Conservation (phyloP, 768 basidiomycete species). For the Mycena polygramma region DNA sequence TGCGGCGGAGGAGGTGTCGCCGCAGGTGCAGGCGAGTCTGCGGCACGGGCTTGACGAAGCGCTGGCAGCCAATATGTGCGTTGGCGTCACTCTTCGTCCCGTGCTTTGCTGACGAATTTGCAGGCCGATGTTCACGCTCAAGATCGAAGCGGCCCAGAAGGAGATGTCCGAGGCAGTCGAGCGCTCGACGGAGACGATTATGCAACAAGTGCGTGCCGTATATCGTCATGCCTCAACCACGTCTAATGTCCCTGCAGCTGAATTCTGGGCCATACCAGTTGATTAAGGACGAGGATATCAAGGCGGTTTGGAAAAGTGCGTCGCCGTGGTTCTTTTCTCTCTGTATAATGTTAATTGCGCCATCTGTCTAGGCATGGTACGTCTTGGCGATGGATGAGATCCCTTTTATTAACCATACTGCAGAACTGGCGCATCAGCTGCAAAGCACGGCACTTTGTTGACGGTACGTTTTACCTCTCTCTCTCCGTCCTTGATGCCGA, state of each 20-base stretch:
- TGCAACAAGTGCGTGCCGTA: slow-evolving; percentile 27
- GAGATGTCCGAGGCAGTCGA: slow-evolving; percentile 35
- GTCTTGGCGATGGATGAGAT: neutral
- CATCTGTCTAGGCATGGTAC: slow-evolving; percentile 27
- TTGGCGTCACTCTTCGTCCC: neutral
- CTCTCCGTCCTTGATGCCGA: neutral
- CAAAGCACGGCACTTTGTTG: slow-evolving; percentile 38
- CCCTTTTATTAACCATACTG: neutral
- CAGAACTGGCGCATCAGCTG: slow-evolving; percentile 40
- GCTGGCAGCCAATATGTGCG: slow-evolving; percentile 32
- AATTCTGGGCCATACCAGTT: slow-evolving; percentile 38
- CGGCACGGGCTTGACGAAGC: slow-evolving; percentile 34
- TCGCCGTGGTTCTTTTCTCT: neutral
- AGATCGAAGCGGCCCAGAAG: slow-evolving; percentile 34
- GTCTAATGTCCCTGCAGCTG: slow-evolving; percentile 8
- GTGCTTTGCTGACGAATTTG: neutral
- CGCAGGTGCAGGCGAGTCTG: slow-evolving; percentile 23
- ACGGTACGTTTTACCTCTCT: slow-evolving; percentile 19
- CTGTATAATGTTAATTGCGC: neutral
- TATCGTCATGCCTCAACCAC: neutral
- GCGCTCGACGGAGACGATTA: slow-evolving; percentile 30
- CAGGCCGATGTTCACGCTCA: slow-evolving; percentile 33
- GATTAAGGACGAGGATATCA: slow-evolving; percentile 41
- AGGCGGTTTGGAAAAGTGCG: slow-evolving; percentile 35
- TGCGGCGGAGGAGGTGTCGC: slow-evolving; percentile 3